phyloP scores from a whole-genome alignment of 164 flowering plant genomes.

The Umbilicus rupestris region DNA sequence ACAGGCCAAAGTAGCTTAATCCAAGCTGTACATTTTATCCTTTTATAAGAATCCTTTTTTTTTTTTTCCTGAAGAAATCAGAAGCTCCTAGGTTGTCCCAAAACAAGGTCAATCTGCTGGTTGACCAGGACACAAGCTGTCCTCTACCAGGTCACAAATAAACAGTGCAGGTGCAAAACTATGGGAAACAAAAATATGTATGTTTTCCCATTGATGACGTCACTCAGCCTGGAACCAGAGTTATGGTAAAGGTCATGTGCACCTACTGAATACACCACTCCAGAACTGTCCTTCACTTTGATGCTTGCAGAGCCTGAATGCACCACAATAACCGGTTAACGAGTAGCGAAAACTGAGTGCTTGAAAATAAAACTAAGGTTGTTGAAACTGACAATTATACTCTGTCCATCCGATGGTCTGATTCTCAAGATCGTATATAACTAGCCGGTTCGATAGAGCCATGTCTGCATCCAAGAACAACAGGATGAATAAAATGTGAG shows the following conservation, averaged over 20 bases:
- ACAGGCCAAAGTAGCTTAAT: not conserved
- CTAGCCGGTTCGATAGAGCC: constrained; percentile 55
- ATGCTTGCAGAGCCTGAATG: constrained; percentile 47
- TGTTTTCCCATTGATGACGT: constrained; percentile 9
- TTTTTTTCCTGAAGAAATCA: not conserved
- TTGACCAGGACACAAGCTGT: not conserved
- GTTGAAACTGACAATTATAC: constrained; percentile 77
- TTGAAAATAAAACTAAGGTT: not conserved
- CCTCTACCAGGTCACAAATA: not conserved
- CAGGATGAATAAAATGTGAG: not conserved
- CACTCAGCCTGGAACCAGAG: constrained; percentile 16
- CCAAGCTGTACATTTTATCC: not conserved
- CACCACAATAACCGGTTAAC: not conserved
- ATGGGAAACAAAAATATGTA: constrained; percentile 9
- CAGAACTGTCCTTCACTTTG: constrained; percentile 41
- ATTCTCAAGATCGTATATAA: constrained; percentile 66
- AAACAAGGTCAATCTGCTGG: not conserved
- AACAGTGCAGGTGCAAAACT: not conserved
- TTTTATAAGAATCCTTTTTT: not conserved
- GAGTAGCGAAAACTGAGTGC: not conserved
- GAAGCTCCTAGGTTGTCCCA: not conserved
- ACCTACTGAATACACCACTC: constrained; percentile 31
- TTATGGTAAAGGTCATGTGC: constrained; percentile 24
- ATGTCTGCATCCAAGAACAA: constrained; percentile 32
- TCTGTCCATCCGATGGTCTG: constrained; percentile 79